phyloP scores from a whole-genome alignment of 306 rosid species.

The Acmispon strigosus region DNA sequence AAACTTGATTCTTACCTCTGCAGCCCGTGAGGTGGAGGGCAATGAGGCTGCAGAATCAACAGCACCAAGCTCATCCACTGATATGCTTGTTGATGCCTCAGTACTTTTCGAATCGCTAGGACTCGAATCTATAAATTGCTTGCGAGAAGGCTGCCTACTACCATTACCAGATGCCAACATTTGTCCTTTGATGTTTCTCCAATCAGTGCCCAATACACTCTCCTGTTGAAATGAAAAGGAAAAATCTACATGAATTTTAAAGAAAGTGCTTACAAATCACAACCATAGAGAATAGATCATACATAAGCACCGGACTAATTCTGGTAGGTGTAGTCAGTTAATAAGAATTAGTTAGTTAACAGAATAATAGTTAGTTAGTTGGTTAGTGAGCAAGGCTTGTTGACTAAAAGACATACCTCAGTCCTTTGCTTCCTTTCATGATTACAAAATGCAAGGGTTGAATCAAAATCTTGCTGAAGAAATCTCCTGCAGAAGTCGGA shows the following conservation, averaged over 20 bases:
- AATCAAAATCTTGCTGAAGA: constrained; percentile 95
- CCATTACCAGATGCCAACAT: constrained; percentile 56
- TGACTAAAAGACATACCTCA: constrained; percentile 47
- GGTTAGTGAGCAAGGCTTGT: too few species aligned
- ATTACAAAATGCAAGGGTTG: constrained; percentile 79
- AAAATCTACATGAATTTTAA: background rate
- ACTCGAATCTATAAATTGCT: constrained; percentile 70
- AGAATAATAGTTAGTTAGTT: too few species aligned
- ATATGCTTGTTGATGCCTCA: constrained; percentile 77
- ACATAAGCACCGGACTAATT: background rate
- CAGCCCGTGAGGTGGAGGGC: constrained; percentile 78
- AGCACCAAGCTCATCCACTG: constrained; percentile 62
- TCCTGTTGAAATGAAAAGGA: constrained; percentile 46
- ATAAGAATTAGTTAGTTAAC: too few species aligned
- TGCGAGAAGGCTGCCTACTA: constrained; percentile 58
- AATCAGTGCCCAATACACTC: constrained; percentile 52
- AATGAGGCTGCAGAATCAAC: constrained; percentile 59
- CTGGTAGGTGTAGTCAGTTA: too few species aligned
- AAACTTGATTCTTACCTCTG: constrained; percentile 53
- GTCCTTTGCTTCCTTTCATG: constrained; percentile 91
- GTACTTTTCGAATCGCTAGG: constrained; percentile 78
- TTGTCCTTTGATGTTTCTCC: constrained; percentile 89
- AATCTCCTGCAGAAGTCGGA: constrained; percentile 65
- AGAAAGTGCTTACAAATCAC: constrained; percentile 6
- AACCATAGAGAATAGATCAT: background rate